Percentiles rank a stretch among this genome's conserved stretches.
These are phyloP conservation scores for Ceratocystis albifundus DNA, from an alignment of 2,329 filamentous ascomycete genomes.

Conservation along the genomic window DNA sequence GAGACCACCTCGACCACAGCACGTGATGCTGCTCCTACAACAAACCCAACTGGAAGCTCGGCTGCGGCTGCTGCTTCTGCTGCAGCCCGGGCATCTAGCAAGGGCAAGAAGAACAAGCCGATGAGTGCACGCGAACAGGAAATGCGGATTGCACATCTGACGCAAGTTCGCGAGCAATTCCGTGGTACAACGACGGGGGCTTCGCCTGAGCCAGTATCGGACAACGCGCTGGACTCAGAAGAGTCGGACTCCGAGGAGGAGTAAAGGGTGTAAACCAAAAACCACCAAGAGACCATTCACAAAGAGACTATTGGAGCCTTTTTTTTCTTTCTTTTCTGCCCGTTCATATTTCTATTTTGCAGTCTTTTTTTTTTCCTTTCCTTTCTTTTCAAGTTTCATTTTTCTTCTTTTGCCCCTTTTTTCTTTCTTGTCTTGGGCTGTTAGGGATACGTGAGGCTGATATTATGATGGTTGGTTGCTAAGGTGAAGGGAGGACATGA, in stretches of 20 bases:
- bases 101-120: constrained; percentile 62
- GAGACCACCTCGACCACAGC: constrained; percentile 24
- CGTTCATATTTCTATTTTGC: constrained; percentile 6
- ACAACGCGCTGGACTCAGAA: constrained; percentile 27
- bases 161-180: constrained; percentile 38
- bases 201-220: constrained; percentile 23
- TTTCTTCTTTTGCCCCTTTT: neutral
- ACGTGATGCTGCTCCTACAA: constrained; percentile 24
- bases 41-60: constrained; percentile 19
- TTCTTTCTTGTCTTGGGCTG: neutral
- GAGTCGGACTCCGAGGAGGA: constrained; percentile 40
- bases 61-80: constrained; percentile 28
- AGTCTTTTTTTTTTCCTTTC: constrained; percentile 15
- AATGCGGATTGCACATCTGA: constrained; percentile 49
- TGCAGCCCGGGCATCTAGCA: constrained; percentile 32
- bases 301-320: neutral
- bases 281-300: neutral
- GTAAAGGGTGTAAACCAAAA: constrained; percentile 29
- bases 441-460: neutral
- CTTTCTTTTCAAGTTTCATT: constrained; percentile 1
- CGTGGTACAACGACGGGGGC: constrained; percentile 20
- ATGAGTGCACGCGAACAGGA: constrained; percentile 63
- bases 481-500: neutral
- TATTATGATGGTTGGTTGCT: neutral
- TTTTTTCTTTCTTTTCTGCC: neutral